A percentile compares a stretch with the other conserved stretches of the same genome.
These are phyloP conservation scores for Blastobotrys proliferans DNA, from an alignment of 1,139 yeast species.

Conservation along the genomic window DNA sequence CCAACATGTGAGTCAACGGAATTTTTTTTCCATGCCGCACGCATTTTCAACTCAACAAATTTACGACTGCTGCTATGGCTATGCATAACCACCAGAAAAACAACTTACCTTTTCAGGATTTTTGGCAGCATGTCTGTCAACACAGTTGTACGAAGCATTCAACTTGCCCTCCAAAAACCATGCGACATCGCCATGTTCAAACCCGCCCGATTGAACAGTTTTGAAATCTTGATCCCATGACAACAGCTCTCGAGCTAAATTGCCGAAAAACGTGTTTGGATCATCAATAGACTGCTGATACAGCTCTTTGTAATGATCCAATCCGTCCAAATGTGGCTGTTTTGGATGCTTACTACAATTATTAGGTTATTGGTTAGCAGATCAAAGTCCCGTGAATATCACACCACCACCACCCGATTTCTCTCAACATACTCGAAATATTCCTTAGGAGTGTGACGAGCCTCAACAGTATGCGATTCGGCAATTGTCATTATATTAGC, in stretches of 20 bases:
- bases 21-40: too few species aligned
- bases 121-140: slow-evolving; percentile 88
- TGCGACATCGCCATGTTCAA: slow-evolving; percentile 75
- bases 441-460: slow-evolving; percentile 15
- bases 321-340: slow-evolving; percentile 37
- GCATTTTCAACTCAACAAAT: too few species aligned
- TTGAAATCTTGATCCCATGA: slow-evolving; percentile 83
- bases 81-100: too few species aligned
- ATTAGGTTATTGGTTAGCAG: neutral
- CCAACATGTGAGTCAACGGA: too few species aligned
- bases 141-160: slow-evolving; percentile 93
- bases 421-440: slow-evolving; percentile 13
- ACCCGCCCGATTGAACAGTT: slow-evolving; percentile 63
- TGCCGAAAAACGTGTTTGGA: slow-evolving; percentile 83
- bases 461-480: slow-evolving; percentile 7
- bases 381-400: slow-evolving; percentile 1
- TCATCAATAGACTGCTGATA: slow-evolving; percentile 74
- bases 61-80: too few species aligned
- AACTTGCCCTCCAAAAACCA: slow-evolving; percentile 95
- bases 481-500: slow-evolving; percentile 7
- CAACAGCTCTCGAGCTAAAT: slow-evolving; percentile 71
- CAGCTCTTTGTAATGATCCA: slow-evolving; percentile 70
- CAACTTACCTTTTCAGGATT: slow-evolving; percentile 63
- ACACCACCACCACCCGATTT: neutral
- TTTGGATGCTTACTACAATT: slow-evolving; percentile 34